Base-by-base conservation (phyloP, 2,329 filamentous ascomycete genomes). In the Magnaporthiopsis poae region DNA sequence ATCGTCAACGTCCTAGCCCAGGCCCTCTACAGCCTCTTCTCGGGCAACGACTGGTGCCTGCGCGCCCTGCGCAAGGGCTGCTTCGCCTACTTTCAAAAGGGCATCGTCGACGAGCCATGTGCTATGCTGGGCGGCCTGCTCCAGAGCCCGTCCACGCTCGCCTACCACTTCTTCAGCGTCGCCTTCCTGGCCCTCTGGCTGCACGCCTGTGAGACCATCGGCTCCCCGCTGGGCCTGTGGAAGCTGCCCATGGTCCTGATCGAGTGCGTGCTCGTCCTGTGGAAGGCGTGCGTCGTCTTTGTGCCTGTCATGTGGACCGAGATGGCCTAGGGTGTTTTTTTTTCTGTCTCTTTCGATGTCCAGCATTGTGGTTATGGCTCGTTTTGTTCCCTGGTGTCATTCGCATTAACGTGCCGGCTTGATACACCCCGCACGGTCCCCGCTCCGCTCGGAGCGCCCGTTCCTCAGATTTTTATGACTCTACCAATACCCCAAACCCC, bases 1-100 rank as follows among this genome's bases (percentile, higher is more conserved):
- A 93, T 96, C 71, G 95, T 99, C 82, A 99, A 99, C 78, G 96
- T 98, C 71, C 87, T 99, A n/a, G 94, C 95, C 1, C 91, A 95
- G 81, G 93, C 95, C 0, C 84, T 99, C 1, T 99, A 99, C 80
- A 82, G 85, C 39, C 86, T 99, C 15, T 99, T 98, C 75, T 92
- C 94, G 21, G 95, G 94, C 65, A 83, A 96, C 75, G 89, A 91
- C 77, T 78, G 82, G 61, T 86, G 93, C 74, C 86, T 98, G 65
- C 86, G 86, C 70, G 88, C 90, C 66, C 86, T 99, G 62, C 92
- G 96, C 79, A 84, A 84, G 70, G 95, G 95, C 63, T 99, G 95
- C 80, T 98, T 98, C 80, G 81, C 84, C 36, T 99, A 99, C 79
- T 99, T 99, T 80, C 83, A 91, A 75, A 82, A 88, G 63, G 86